These are phyloP conservation scores for Vitis vinifera DNA, from an alignment of 164 flowering plant genomes.

Conservation along the genomic window ASM3070453v1 NC_081822.1:583501-584000, in stretches of 20 bases:
- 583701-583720: constrained; percentile 37
- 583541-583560: constrained; percentile 39
- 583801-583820: constrained; percentile 53
- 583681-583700: constrained; percentile 44
- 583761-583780: constrained; percentile 49
- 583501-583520: constrained; percentile 42
- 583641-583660: constrained; percentile 47
- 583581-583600: constrained; percentile 50
- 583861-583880: background rate
- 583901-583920: background rate
- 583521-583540: constrained; percentile 29
- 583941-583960: too few species aligned
- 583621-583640: constrained; percentile 42
- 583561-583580: constrained; percentile 47
- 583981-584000: too few species aligned
- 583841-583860: constrained; percentile 86
- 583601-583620: constrained; percentile 60
- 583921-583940: background rate
- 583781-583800: constrained; percentile 48
- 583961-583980: too few species aligned
- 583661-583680: constrained; percentile 79
- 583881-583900: background rate
- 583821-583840: constrained; percentile 70
- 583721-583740: constrained; percentile 19
- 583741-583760: constrained; percentile 8